Evolutionary conservation across 2,329 filamentous ascomycete genomes (phyloP), one percentile per base, ranked within the genome.

Genomic region (Pseudogymnoascus sp.): DNA sequence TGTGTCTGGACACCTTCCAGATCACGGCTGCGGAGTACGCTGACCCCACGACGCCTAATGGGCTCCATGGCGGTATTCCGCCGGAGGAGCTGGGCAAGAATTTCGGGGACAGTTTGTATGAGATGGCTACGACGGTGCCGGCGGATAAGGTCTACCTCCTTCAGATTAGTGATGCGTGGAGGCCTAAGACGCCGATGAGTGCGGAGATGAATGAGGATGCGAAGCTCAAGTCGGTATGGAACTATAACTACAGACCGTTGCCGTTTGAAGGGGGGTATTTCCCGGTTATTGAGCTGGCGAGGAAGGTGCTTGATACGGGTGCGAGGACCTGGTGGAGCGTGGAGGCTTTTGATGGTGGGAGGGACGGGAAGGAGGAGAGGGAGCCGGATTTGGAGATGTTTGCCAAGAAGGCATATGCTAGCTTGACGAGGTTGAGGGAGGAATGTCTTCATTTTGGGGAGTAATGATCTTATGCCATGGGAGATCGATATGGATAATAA

Each of bases 1-100:
- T 92, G 0, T 92, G 89, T 67, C 80, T 93, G 1, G 89, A 93
- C 68, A 92, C 88, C 0, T 92, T 92, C 75, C 88, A 92, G 71
- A 87, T 83, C 1, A 86, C 84, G 0, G 89, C 88, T 0, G 83
- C 85, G 1, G 88, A 92, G 70, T 92, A 84, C 81, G 89, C 78
- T 0, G 88, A 92, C 67, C 89, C 89, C 0, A 86, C 82, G 0
- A 89, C 86, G 0, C 62, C 73, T 1, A 85, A 83, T 0, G 88
- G 89, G 0, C 68, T 84, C 1, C 74, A 77, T 14, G 71, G 77
- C 0, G 73, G 75, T 0, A 35, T 70, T 0, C 67, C 69, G 1
- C 70, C 73, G 11, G 74, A 79, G 2, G 75, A 79, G 3, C 67
- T 89, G 3, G 74, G 80, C 8, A 69, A 73, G 25, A 76, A 76